A percentile compares a stretch with the other conserved stretches of the same genome.
phyloP scores from a whole-genome alignment of 73 alveolate genomes.

The Paramecium pentaurelia region DNA sequence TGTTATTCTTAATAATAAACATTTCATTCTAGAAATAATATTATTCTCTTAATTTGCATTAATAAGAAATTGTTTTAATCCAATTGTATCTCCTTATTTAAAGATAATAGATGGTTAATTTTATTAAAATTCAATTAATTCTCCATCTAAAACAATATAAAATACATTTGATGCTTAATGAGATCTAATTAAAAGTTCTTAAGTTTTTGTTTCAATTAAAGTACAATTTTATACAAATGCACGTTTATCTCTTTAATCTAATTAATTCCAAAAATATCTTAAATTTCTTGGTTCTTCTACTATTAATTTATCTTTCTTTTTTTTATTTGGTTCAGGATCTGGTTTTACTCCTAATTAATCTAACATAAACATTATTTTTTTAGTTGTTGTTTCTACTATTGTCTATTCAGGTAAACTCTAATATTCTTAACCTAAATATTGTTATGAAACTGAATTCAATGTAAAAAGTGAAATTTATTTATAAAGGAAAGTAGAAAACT shows the following conservation, averaged over 20 bases:
- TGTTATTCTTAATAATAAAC: background rate
- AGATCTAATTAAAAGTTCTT: background rate
- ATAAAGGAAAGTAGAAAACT: background rate
- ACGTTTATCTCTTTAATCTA: constrained; percentile 34
- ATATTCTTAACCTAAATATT: background rate
- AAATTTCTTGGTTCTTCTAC: background rate
- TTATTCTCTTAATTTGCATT: background rate
- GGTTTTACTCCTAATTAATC: background rate
- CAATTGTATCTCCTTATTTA: constrained; percentile 31
- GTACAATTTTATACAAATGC: constrained; percentile 12
- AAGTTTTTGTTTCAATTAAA: background rate
- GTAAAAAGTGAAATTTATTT: background rate
- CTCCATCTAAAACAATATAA: constrained; percentile 40
- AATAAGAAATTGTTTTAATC: background rate
- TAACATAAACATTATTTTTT: background rate
- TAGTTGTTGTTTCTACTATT: background rate
- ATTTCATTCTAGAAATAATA: background rate
- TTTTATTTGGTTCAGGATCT: constrained; percentile 4
- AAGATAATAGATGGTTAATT: background rate
- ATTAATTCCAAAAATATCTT: constrained; percentile 23
- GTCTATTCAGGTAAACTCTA: background rate
- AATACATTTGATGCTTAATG: background rate
- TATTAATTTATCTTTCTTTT: constrained; percentile 1
- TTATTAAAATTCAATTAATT: constrained; percentile 12
- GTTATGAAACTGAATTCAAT: background rate